Conservation (phyloP, 768 basidiomycete genomes). For the Fomitopsis serialis region DNA sequence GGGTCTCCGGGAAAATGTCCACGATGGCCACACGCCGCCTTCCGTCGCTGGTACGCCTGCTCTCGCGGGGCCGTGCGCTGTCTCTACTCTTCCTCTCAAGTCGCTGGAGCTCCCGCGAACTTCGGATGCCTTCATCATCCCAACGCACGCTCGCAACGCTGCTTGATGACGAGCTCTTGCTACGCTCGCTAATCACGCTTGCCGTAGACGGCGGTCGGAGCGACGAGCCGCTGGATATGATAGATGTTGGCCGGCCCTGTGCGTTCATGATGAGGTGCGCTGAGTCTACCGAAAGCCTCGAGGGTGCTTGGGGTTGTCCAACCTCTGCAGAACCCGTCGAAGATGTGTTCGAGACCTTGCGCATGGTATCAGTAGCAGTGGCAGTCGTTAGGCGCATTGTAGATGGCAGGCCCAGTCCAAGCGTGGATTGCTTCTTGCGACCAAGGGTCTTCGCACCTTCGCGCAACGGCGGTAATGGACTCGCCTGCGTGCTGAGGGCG, state of each 20-base stretch:
- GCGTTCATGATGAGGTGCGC: constrained; percentile 27
- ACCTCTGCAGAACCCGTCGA: constrained; percentile 3
- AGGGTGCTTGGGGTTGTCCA: constrained; percentile 6
- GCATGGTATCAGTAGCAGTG: constrained; percentile 6
- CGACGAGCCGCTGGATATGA: constrained; percentile 36
- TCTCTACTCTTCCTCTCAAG: constrained; percentile 29
- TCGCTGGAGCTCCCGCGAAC: constrained; percentile 37
- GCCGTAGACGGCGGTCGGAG: constrained; percentile 42
- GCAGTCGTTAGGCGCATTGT: constrained; percentile 14
- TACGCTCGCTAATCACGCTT: constrained; percentile 37
- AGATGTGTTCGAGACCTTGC: constrained; percentile 15
- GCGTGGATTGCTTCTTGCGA: constrained; percentile 56
- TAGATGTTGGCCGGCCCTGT: constrained; percentile 32
- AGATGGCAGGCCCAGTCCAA: constrained; percentile 60
- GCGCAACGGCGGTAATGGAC: constrained; percentile 21
- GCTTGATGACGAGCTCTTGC: constrained; percentile 26
- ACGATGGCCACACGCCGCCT: constrained; percentile 48
- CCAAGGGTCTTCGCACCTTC: constrained; percentile 32
- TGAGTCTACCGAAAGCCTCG: constrained; percentile 29
- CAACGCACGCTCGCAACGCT: constrained; percentile 40
- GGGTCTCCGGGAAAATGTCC: constrained; percentile 52
- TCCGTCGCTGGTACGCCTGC: constrained; percentile 43
- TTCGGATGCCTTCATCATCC: constrained; percentile 46
- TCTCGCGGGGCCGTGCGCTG: constrained; percentile 32
- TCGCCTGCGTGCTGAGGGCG: constrained; percentile 32